These are phyloP conservation scores for Cicer pinnatifidum DNA, from an alignment of 306 rosid species.

Conservation along the genomic window DNA sequence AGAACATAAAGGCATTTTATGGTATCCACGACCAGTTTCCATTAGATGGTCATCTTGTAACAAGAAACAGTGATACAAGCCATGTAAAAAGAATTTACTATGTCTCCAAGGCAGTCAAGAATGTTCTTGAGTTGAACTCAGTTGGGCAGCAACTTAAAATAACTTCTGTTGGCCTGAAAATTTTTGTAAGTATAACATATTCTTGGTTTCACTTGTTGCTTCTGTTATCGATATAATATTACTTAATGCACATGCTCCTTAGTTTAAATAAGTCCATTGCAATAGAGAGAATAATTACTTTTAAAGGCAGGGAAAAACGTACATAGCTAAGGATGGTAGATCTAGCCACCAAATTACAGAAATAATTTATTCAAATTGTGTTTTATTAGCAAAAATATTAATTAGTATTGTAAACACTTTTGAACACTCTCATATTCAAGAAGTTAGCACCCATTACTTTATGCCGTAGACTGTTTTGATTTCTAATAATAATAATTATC, in stretches of 20 bases:
- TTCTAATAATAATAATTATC: neutral
- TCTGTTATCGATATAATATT: conserved; percentile 13
- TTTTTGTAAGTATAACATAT: conserved; percentile 77
- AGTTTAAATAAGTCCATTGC: conserved; percentile 3
- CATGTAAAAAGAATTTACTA: conserved; percentile 89
- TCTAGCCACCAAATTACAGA: neutral
- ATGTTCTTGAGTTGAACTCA: conserved; percentile 78
- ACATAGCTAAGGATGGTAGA: neutral
- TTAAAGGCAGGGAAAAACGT: neutral
- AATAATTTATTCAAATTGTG: conserved; percentile 19
- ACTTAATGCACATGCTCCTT: conserved; percentile 11
- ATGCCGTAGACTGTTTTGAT: conserved; percentile 13
- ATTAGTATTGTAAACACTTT: neutral
- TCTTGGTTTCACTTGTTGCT: conserved; percentile 3
- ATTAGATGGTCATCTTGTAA: conserved; percentile 71
- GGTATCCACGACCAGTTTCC: conserved; percentile 77
- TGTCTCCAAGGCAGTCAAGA: conserved; percentile 77
- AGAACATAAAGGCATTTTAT: conserved; percentile 74
- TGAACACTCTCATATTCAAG: conserved; percentile 6
- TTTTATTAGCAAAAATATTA: conserved; percentile 4
- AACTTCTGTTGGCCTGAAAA: conserved; percentile 83
- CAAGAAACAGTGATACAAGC: conserved; percentile 73
- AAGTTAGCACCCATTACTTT: conserved; percentile 10
- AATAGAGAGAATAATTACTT: conserved; percentile 17
- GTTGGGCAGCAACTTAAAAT: conserved; percentile 88